Base-by-base conservation (phyloP, 192 early-diverging fungal genomes). In the Jimgerdemannia flammicorona region DNA sequence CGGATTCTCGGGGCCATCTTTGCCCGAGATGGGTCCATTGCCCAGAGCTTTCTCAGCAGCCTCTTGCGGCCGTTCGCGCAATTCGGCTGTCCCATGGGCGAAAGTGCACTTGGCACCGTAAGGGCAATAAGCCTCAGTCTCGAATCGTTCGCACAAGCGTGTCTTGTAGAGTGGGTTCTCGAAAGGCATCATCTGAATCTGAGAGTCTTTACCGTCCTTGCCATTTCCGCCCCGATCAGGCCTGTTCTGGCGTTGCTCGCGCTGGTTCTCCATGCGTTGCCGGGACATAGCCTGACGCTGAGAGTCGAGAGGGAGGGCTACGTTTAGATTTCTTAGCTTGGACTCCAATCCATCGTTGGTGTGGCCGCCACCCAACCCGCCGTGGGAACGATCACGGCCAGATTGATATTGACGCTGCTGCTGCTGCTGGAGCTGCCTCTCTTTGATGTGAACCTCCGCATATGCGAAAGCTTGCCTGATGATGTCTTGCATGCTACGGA, bases 161-260 rank as follows among this genome's bases (percentile, higher is more conserved):
- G 95, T 96, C 77, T 95, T 96, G 85, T 94, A 96, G 65, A 93
- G 89, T 44, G 93, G 93, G 77, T 91, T 94, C 75, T 92, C 89
- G 17, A 84, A 80, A 3, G 77, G 79, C 64, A 79, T 76, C 67
- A 59, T 59, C 14, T 59, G 49, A 6, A 14, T 14, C 14, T 59
- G 49, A 0, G 49, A 59, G 49, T 59, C 49, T 59, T 75, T 76
- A 4, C 40, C 75, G 18, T 43, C 65, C 44, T 80, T 84, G 42
- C 76, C 76, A 18, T 71, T 69, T n/a, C 79, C 75, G 14, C 71
- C 70, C 68, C 70, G 67, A 43, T 29, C 17, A 19, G 64, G 44
- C 65, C 69, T 81, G 29, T 74, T 72, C 11, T 81, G 64, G 42
- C 75, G 39, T 72, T 72, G 69, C 67, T 75, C 54, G 43, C 75